phyloP scores from a whole-genome alignment of 345 rosid genomes.

The Litchi chinensis region DNA sequence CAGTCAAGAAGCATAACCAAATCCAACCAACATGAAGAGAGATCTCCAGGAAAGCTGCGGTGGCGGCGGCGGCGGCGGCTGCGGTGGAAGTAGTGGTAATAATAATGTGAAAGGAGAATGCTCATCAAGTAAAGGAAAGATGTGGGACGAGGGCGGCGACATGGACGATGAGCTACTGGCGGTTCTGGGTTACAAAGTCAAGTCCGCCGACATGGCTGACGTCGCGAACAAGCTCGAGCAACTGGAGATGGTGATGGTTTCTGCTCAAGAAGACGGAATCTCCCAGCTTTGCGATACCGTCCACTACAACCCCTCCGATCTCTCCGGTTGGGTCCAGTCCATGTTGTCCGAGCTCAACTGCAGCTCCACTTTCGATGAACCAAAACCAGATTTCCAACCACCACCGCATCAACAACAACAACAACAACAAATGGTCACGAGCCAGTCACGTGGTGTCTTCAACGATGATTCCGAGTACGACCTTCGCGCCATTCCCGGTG shows the following conservation, averaged over 20 bases:
- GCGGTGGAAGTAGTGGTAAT: neutral
- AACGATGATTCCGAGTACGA: constrained; percentile 67
- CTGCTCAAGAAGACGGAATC: constrained; percentile 64
- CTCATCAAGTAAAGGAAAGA: constrained; percentile 46
- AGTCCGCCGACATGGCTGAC: constrained; percentile 83
- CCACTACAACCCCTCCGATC: constrained; percentile 83
- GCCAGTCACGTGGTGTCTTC: constrained; percentile 20
- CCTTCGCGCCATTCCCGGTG: constrained; percentile 79
- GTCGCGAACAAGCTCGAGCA: constrained; percentile 89
- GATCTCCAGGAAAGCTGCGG: constrained; percentile 40
- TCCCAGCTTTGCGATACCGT: constrained; percentile 63
- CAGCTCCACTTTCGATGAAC: constrained; percentile 22
- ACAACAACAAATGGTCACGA: constrained; percentile 4
- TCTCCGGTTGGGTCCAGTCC: constrained; percentile 67
- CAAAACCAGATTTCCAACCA: neutral
- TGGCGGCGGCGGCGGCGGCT: constrained; percentile 22
- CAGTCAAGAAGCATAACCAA: neutral
- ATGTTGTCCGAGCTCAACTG: constrained; percentile 66
- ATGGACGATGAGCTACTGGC: constrained; percentile 91
- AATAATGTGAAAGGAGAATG: constrained; percentile 16
- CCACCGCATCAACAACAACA: constrained; percentile 5
- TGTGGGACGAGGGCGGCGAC: constrained; percentile 61
- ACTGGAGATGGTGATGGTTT: constrained; percentile 75
- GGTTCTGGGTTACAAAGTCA: constrained; percentile 79
- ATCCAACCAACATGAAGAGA: constrained; percentile 53